Base-by-base conservation (phyloP, 2,329 filamentous ascomycete species). In the Pseudogymnoascus sp. region DNA sequence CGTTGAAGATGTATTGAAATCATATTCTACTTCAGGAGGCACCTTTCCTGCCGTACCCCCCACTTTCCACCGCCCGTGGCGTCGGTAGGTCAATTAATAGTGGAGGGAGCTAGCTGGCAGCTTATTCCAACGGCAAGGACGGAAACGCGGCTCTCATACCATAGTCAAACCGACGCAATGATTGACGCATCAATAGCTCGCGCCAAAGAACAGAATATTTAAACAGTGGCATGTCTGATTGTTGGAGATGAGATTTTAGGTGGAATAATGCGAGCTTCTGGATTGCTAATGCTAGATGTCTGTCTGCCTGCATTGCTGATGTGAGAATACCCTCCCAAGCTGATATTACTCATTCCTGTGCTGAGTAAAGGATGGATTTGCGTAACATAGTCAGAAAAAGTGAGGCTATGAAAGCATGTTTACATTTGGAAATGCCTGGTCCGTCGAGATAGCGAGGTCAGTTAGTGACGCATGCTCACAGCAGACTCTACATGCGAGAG, bases 361-460 rank as follows among this genome's bases (percentile, higher is more conserved):
- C 50, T 21, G 25, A 34, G 10, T 56, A 56, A 3, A 34, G 25
- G 16, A 34, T 21, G n/a, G 28, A 25, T 46, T 40, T 14, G 34
- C 18, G 53, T 5, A 6, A 59, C 53, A 36, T 59, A 16, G 12
- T 59, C 53, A 38, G 12, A 21, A 11, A 38, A 11, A 14, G 10
- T 11, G 53, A 59, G 25, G 53, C 14, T 5, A 74, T 79, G 64
- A 75, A 75, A 59, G 78, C 77, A 34, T 77, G 78, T 2, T 73
- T 78, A 4, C 77, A 79, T 63, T 72, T 80, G 2, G 78, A 80
- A 65, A 79, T 79, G 78, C 78, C 78, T 1, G 78, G 78, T 5
- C 76, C 77, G 44, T 74, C 76, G 14, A 74, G 75, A 65, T 77
- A 76, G 71, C 75, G 78, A 37, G 63, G 44, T 6, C 50, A n/a